Evolutionary conservation across 2,329 filamentous ascomycete species (phyloP).

Genomic region (Thielaviopsis euricoi): DNA sequence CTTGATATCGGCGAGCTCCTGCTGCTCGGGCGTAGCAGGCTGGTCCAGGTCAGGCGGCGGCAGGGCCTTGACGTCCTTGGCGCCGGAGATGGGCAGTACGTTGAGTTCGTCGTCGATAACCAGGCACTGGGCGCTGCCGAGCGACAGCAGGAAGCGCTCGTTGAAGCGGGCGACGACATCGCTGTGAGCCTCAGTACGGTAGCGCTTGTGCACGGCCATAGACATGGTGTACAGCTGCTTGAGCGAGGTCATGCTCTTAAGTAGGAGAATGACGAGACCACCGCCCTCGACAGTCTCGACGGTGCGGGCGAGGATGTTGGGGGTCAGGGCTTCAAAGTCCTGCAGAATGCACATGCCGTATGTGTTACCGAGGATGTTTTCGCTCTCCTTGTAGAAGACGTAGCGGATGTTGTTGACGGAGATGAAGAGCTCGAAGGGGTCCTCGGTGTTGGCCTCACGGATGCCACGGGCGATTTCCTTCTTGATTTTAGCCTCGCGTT

Average conservation of each 20-base stretch:
- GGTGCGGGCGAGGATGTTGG: constrained; percentile 86
- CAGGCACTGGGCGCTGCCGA: constrained; percentile 90
- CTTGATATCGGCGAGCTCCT: constrained; percentile 75
- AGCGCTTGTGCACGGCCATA: constrained; percentile 95
- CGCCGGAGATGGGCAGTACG: constrained; percentile 89
- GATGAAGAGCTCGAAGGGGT: constrained; percentile 94
- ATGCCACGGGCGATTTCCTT: constrained; percentile 93
- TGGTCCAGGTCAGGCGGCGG: constrained; percentile 61
- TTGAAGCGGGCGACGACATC: constrained; percentile 96
- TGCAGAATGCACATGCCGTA: constrained; percentile 98
- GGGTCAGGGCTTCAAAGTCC: constrained; percentile 93
- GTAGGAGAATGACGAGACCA: constrained; percentile 70
- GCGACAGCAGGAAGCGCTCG: constrained; percentile 86
- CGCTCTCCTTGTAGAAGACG: constrained; percentile 98
- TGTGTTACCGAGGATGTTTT: constrained; percentile 95
- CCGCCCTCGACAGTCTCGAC: constrained; percentile 97
- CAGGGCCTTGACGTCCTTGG: constrained; percentile 71
- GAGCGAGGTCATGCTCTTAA: constrained; percentile 93
- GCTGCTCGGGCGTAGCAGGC: constrained; percentile 51
- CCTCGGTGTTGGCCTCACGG: constrained; percentile 78
- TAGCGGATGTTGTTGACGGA: constrained; percentile 95
- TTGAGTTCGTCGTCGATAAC: constrained; percentile 97
- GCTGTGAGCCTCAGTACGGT: constrained; percentile 87
- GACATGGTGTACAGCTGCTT: constrained; percentile 93
- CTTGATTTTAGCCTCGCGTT: constrained; percentile 96